phyloP scores from a whole-genome alignment of 2,329 filamentous ascomycete species.

The Aspergillus calidoustus region DNA sequence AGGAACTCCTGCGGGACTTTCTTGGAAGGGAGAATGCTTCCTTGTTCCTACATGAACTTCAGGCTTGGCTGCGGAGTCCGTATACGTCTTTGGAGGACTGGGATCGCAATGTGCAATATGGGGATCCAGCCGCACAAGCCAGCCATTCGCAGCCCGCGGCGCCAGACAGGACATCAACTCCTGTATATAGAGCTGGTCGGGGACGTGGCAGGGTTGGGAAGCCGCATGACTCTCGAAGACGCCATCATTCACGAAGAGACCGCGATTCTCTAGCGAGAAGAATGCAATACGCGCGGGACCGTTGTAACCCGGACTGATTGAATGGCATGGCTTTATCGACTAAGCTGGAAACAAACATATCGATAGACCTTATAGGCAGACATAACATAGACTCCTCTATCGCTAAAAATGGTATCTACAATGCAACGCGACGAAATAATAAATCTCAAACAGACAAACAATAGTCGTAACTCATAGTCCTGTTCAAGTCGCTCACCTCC shows the following conservation, averaged over 20 bases:
- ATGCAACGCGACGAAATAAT: slow-evolving; percentile 1
- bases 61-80: slow-evolving; percentile 81
- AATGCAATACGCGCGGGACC: slow-evolving; percentile 35
- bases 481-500: slow-evolving; percentile 30
- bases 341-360: slow-evolving; percentile 8
- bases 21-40: slow-evolving; percentile 73
- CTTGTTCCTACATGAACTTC: slow-evolving; percentile 83
- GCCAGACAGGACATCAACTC: slow-evolving; percentile 30
- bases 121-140: slow-evolving; percentile 24
- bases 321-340: background rate
- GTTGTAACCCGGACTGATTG: slow-evolving; percentile 40
- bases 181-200: slow-evolving; percentile 24
- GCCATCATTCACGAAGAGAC: slow-evolving; percentile 16
- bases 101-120: slow-evolving; percentile 80
- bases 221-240: slow-evolving; percentile 21
- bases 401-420: slow-evolving; percentile 26
- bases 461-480: slow-evolving; percentile 26
- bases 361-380: slow-evolving; percentile 12
- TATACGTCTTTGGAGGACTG: slow-evolving; percentile 73
- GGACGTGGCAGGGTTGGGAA: slow-evolving; percentile 34
- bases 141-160: slow-evolving; percentile 5
- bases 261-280: slow-evolving; percentile 29
- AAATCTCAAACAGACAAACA: slow-evolving; percentile 6
- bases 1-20: slow-evolving; percentile 78
- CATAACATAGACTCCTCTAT: slow-evolving; percentile 13